Percentiles rank a stretch among this genome's conserved stretches.
These are phyloP conservation scores for Bretschneidera sinensis DNA, from an alignment of 345 rosid species.

Conservation along the genomic window DNA sequence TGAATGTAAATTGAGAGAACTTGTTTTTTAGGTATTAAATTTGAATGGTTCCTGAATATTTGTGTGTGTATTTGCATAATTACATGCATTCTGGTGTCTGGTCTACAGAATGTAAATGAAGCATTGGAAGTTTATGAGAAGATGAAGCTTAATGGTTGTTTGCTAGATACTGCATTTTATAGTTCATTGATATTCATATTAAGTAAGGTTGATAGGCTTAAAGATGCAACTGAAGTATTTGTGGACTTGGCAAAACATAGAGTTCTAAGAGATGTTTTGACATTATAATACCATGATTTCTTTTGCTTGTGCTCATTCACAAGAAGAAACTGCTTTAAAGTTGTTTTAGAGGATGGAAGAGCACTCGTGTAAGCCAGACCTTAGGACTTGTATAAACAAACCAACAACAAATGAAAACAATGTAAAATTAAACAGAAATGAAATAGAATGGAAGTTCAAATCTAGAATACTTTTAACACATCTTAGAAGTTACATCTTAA, in stretches of 20 bases:
- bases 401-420: no score
- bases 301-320: slow-evolving; percentile 45
- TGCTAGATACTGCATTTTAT: slow-evolving; percentile 61
- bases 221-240: slow-evolving; percentile 61
- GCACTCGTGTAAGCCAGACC: slow-evolving; percentile 52
- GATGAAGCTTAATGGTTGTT: slow-evolving; percentile 64
- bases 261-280: slow-evolving; percentile 41
- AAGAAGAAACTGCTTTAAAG: slow-evolving; percentile 53
- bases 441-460: no score
- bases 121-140: slow-evolving; percentile 64
- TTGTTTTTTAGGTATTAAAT: no score
- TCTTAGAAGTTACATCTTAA: no score
- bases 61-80: no score
- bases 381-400: no score
- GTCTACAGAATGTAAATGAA: no score
- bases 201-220: slow-evolving; percentile 60
- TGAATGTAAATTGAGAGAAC: no score
- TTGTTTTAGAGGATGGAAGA: slow-evolving; percentile 66
- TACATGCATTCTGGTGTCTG: no score
- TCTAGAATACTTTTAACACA: no score
- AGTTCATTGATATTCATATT: slow-evolving; percentile 59
- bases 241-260: slow-evolving; percentile 74
- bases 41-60: no score
- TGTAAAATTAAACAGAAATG: no score
- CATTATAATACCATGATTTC: slow-evolving; percentile 61